These are phyloP conservation scores for Mycena belliarum DNA, from an alignment of 768 basidiomycete genomes.

Conservation along the genomic window DNA sequence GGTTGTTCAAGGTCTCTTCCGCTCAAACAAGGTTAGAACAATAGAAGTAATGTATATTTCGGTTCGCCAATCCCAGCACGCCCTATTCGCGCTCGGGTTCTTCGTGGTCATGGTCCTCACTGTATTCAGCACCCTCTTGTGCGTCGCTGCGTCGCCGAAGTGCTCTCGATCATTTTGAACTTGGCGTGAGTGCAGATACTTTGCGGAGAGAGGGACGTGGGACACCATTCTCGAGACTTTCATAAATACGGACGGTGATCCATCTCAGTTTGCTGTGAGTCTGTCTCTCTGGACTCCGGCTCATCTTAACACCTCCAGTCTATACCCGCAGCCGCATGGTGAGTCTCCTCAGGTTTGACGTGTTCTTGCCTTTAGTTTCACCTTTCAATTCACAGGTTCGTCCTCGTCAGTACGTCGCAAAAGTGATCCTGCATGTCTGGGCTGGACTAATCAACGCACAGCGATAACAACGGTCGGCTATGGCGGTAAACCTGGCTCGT, in stretches of 20 bases:
- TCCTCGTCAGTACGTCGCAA: slow-evolving; percentile 68
- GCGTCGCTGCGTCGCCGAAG: slow-evolving; percentile 34
- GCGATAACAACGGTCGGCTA: slow-evolving; percentile 91
- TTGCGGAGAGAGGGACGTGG: slow-evolving; percentile 90
- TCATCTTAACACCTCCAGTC: slow-evolving; percentile 35
- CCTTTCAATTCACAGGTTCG: slow-evolving; percentile 49
- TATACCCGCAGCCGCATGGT: slow-evolving; percentile 81
- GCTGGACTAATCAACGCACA: slow-evolving; percentile 27
- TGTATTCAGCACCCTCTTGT: slow-evolving; percentile 86
- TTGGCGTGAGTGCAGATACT: slow-evolving; percentile 54
- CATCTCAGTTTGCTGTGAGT: slow-evolving; percentile 72
- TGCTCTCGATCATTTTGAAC: background rate
- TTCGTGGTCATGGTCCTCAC: slow-evolving; percentile 87
- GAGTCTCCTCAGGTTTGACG: slow-evolving; percentile 32
- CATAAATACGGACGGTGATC: slow-evolving; percentile 83
- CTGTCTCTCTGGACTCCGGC: background rate
- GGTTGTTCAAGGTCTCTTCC: background rate
- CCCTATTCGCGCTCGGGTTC: slow-evolving; percentile 82
- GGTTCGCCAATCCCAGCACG: slow-evolving; percentile 82
- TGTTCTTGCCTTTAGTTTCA: slow-evolving; percentile 2
- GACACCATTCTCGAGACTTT: slow-evolving; percentile 78
- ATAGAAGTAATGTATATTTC: slow-evolving; percentile 94
- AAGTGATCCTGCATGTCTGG: background rate
- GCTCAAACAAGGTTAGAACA: slow-evolving; percentile 46
- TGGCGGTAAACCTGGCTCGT: too few species aligned